Base-by-base conservation (phyloP, 1,284 basidiomycete species). In the Apiotrichum sp. region DNA sequence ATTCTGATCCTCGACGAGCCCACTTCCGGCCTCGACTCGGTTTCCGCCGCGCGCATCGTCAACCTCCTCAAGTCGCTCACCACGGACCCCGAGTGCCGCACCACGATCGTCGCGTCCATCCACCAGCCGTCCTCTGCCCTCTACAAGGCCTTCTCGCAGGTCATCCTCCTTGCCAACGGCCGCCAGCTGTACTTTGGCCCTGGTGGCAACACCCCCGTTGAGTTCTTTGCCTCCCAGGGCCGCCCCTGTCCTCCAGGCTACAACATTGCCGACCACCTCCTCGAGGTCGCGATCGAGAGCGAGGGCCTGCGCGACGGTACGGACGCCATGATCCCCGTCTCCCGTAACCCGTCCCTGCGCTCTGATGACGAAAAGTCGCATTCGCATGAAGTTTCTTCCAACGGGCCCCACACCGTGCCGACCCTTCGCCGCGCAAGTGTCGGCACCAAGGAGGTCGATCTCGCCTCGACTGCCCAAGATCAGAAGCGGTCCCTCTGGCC, bases 191-290 rank as follows among this genome's bases (percentile, higher is more conserved):
- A 92, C 75, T 84, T 81, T 51, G 92, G 92, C 1, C 79, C 82
- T 0, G 89, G 89, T 0, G 82, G 82, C 0, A 81, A 84, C 53
- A 79, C 80, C 0, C 86, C 87, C 0, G 82, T 80, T 1, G 80
- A 83, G 10, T 80, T 86, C 68, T 88, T 93, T 56, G 80, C 79
- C 1, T 56, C 69, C 50, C 69, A 78, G 63, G 77, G 81, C 62
- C 53, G 63, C 47, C 79, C 78, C 22, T 84, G 82, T 57, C 81
- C 80, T 10, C 78, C 83, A 43, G 89, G 88, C 0, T 91, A 92
- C 77, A 95, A 93, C 63, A 82, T 93, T 14, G 91, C 91, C 0
- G 91, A 96, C 71, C 87, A 90, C 68, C 80, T 93, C 13, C 80
- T 95, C 11, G 90, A 93, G 62, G 80, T 93, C 48, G 89, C 90